Base-by-base conservation (phyloP, 306 rosid species). In the Vicia sativa region DNA sequence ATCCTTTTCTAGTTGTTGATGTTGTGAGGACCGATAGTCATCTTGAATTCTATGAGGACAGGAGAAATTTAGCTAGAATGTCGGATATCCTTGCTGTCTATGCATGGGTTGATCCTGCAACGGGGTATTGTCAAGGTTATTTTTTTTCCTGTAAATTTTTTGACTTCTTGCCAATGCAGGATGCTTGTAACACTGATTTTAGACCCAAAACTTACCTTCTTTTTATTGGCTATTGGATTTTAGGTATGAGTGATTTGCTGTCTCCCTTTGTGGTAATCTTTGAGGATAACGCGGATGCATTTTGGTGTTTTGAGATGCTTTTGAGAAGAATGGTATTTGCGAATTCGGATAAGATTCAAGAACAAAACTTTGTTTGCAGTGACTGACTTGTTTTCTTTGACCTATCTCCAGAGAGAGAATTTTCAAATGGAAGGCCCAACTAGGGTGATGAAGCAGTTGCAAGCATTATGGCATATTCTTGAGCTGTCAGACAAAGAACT, bases 221-320 rank as follows among this genome's bases (percentile, higher is more conserved):
- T 71, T 73, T 60, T 53, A 65, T 59, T 49, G 73, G 62, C 62
- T 75, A 79, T 72, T 71, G 78, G 73, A 70, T 81, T 75, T 66
- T 80, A 91, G 97, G 98, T 76, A 92, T 92, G 98, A 92, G 98
- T 21, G 98, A 89, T 82, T 83, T 92, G 95, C 87, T 92, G 81
- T 92, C 98, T 72, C 98, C 98, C 68, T 92, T 92, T 74, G 83
- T 92, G 69, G 92, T 89, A 68, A 90, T 92, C 81, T 92, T 87
- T 67, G 98, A 92, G 83, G 96, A 92, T 57, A 80, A 92, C 68
- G 98, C 98, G 44, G 98, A 92, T 79, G 98, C 98, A 41, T 92
- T 92, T 82, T 92, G 98, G 98, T 92, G 98, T 86, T 92, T 92
- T 83, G 98, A 92, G 83, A 89, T 92, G 96, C 98, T 92, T 74